Percentiles rank a stretch among this genome's conserved stretches.
phyloP scores from a whole-genome alignment of 768 basidiomycete genomes.

The Lactarius deliciosus region DNA sequence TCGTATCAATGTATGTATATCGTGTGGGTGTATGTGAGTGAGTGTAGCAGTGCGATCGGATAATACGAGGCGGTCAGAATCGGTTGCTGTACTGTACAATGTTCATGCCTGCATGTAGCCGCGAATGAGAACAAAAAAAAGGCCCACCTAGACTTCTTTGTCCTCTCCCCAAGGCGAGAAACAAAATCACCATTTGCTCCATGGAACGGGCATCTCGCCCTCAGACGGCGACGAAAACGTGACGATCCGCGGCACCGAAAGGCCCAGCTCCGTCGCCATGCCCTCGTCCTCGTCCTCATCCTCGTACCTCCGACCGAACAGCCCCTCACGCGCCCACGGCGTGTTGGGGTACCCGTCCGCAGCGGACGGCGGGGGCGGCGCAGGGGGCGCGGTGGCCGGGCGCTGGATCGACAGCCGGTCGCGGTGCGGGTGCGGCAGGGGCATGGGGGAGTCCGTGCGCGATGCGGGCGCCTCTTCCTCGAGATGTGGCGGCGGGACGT shows the following conservation, averaged over 20 bases:
- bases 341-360: slow-evolving; percentile 22
- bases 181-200: slow-evolving; percentile 17
- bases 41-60: slow-evolving; percentile 4
- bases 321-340: slow-evolving; percentile 22
- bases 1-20: not conserved
- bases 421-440: slow-evolving; percentile 27
- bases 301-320: not conserved
- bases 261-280: not conserved
- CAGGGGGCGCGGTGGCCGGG: slow-evolving; percentile 15
- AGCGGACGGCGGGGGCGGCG: slow-evolving; percentile 29
- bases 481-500: slow-evolving; percentile 27
- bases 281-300: not conserved
- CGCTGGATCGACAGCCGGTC: slow-evolving; percentile 23
- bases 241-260: slow-evolving; percentile 16
- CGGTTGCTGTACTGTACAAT: not conserved
- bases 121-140: not conserved
- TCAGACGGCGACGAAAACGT: slow-evolving; percentile 18
- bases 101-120: slow-evolving; percentile 2
- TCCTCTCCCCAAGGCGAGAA: not conserved
- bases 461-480: slow-evolving; percentile 18
- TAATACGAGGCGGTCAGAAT: not conserved
- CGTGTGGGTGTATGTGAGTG: not conserved
- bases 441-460: slow-evolving; percentile 26
- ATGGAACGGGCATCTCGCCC: slow-evolving; percentile 15
- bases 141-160: not conserved